These are phyloP conservation scores for Phytophthora hibernalis DNA, from an alignment of 352 stramenopile genomes.

Conservation along the genomic window DNA sequence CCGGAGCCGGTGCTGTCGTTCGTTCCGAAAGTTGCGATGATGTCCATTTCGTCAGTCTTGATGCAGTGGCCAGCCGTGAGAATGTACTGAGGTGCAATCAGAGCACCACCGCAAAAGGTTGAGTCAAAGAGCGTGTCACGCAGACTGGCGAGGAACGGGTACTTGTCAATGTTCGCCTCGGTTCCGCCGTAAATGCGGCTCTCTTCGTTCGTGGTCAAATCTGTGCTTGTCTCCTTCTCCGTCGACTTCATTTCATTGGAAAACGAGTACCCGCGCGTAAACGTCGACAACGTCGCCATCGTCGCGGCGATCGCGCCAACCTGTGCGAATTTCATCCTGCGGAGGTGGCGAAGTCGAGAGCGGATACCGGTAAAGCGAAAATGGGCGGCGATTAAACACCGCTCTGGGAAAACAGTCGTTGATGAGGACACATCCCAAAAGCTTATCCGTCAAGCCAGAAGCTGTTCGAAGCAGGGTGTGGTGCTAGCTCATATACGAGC, in stretches of 20 bases:
- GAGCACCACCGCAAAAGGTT: no score
- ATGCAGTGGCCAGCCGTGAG: no score
- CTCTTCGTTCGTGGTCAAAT: slow-evolving; percentile 31
- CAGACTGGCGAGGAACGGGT: slow-evolving; percentile 63
- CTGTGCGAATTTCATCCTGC: slow-evolving; percentile 30
- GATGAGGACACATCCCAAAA: slow-evolving; percentile 16
- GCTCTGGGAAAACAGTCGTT: no score
- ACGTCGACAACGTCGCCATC: slow-evolving; percentile 13
- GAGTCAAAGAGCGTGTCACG: slow-evolving; percentile 25
- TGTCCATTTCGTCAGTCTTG: slow-evolving; percentile 8
- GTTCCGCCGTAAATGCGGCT: slow-evolving; percentile 30
- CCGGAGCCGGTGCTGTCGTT: slow-evolving; percentile 23
- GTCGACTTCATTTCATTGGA: not conserved
- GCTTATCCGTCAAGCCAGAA: slow-evolving; percentile 25
- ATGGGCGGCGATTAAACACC: slow-evolving; percentile 16
- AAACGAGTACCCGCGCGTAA: slow-evolving; percentile 29
- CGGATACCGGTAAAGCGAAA: slow-evolving; percentile 27
- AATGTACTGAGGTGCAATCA: no score
- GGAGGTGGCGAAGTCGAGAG: not conserved
- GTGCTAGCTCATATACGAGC: slow-evolving; percentile 9
- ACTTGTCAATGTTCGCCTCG: slow-evolving; percentile 36
- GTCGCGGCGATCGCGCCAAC: slow-evolving; percentile 20
- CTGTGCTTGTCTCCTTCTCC: slow-evolving; percentile 16
- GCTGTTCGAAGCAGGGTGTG: slow-evolving; percentile 14
- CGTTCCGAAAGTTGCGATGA: slow-evolving; percentile 35